These are phyloP conservation scores for Micractinium sp. DNA, from an alignment of 139 green algal genomes.

Conservation along the genomic window DNA sequence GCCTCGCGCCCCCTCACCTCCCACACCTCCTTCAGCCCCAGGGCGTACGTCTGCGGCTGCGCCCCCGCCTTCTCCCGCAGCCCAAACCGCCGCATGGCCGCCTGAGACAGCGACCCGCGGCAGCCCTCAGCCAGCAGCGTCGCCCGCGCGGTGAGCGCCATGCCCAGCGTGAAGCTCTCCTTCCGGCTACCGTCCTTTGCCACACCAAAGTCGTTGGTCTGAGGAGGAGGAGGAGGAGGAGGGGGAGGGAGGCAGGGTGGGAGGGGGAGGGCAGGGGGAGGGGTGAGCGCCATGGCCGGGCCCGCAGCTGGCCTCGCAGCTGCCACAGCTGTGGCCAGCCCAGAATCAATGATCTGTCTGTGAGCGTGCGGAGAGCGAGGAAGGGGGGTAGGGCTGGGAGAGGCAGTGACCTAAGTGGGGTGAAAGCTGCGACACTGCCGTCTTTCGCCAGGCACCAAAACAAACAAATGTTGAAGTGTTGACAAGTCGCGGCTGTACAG, in stretches of 20 bases:
- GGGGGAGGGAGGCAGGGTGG: too few relatives aligned
- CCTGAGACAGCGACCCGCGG: conserved; percentile 87
- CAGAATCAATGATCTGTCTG: too few relatives aligned
- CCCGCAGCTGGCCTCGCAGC: too few relatives aligned
- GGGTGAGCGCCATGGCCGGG: too few relatives aligned
- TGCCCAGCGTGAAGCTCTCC: conserved; percentile 69
- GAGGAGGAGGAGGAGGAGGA: neutral
- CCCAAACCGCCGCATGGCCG: conserved; percentile 72
- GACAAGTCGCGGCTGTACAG: too few relatives aligned
- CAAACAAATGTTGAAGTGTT: too few relatives aligned
- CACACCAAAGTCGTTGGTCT: conserved; percentile 84
- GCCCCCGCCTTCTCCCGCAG: conserved; percentile 70
- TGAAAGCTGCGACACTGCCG: neutral
- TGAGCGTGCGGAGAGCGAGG: too few relatives aligned
- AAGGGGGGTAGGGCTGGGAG: too few relatives aligned
- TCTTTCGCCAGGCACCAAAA: neutral
- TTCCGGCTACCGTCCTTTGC: conserved; percentile 73
- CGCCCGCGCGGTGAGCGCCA: conserved; percentile 77
- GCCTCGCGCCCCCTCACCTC: conserved; percentile 42
- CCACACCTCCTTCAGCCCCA: conserved; percentile 97
- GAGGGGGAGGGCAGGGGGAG: neutral
- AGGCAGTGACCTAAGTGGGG: too few relatives aligned
- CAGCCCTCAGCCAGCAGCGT: conserved; percentile 95
- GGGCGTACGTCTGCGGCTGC: conserved; percentile 86
- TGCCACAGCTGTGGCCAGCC: too few relatives aligned